Evolutionary conservation across 2,329 filamentous ascomycete genomes (phyloP), one percentile per base, ranked within the genome.

Genomic region (Xylariaceae sp.): DNA sequence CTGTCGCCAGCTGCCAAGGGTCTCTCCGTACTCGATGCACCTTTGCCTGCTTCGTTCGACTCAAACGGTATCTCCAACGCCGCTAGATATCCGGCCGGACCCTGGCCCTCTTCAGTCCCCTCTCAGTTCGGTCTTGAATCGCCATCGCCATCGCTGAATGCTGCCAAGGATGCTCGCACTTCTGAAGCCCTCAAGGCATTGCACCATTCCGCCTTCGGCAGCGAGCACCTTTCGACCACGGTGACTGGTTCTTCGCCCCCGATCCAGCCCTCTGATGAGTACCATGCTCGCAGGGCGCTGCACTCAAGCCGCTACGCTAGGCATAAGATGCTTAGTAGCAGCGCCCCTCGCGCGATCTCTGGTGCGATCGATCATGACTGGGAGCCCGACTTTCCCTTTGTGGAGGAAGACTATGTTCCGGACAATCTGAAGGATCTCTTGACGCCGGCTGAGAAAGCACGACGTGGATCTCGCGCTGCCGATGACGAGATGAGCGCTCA

Each of bases 41-140:
- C 91, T 13, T 82, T 97, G 7, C 94, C 94, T 1, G 90, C 92
- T 7, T 97, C 93, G 0, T 97, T 97, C 73, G 94, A 97, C 74
- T 96, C 92, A 68, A 94, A 97, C 70, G 93, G 92, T 53, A 90
- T 97, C 56, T 97, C 92, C 9, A 90, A 93, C 72, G 92, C 91
- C 63, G 92, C 93, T 15, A 86, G 91, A 61, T 92, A 92, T 72
- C 80, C 80, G 15, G 78, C 75, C 37, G 94, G 90, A 0, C 91
- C 92, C 0, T 92, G 95, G 74, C 92, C 93, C 6, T 90, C 92
- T 0, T 97, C 93, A 0, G 89, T 97, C 9, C 94, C 94, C 8
- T 90, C 91, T 55, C 90, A 93, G 68, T 97, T 97, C 69, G 90
- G 90, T 11, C 79, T 97, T 66, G 92, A 96, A 55, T 92, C 89